Percentiles rank a stretch among this genome's conserved stretches.
phyloP scores from a whole-genome alignment of 805 yeast genomes.

The Pichia kluyveri region DNA sequence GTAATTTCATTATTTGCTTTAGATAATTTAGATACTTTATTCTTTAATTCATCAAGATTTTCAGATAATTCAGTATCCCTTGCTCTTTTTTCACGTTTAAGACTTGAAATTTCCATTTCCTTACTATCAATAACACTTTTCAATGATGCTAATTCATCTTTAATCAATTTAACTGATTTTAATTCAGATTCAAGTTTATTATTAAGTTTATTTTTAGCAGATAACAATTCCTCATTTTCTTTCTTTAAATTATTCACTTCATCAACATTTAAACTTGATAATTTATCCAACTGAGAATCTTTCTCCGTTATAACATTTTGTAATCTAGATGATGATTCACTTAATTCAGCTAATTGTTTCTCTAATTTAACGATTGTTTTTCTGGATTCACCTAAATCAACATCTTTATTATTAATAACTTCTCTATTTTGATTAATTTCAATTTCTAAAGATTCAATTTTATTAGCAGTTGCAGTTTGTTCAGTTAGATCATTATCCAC shows the following conservation, averaged over 20 bases:
- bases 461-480: constrained; percentile 27
- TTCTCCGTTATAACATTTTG: constrained; percentile 1
- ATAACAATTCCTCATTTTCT: constrained; percentile 12
- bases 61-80: background rate
- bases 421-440: constrained; percentile 24
- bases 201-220: constrained; percentile 2
- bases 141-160: constrained; percentile 25
- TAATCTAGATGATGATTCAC: background rate
- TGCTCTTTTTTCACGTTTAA: constrained; percentile 8
- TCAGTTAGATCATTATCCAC: constrained; percentile 19
- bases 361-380: constrained; percentile 22
- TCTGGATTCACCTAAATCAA: constrained; percentile 29
- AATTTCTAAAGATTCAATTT: constrained; percentile 20
- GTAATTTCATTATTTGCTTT: constrained; percentile 19
- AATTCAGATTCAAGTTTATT: constrained; percentile 5
- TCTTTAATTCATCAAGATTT: constrained; percentile 1
- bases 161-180: constrained; percentile 9
- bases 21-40: constrained; percentile 1
- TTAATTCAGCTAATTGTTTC: constrained; percentile 12
- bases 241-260: constrained; percentile 5
- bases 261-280: background rate
- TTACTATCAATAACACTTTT: constrained; percentile 24
- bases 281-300: constrained; percentile 19
- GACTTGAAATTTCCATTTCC: constrained; percentile 23
- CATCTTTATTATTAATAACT: constrained; percentile 32